A percentile compares a stretch with the other conserved stretches of the same genome.
Conservation (phyloP, 2,329 filamentous ascomycete genomes). For the Nectriaceae sp. region DNA sequence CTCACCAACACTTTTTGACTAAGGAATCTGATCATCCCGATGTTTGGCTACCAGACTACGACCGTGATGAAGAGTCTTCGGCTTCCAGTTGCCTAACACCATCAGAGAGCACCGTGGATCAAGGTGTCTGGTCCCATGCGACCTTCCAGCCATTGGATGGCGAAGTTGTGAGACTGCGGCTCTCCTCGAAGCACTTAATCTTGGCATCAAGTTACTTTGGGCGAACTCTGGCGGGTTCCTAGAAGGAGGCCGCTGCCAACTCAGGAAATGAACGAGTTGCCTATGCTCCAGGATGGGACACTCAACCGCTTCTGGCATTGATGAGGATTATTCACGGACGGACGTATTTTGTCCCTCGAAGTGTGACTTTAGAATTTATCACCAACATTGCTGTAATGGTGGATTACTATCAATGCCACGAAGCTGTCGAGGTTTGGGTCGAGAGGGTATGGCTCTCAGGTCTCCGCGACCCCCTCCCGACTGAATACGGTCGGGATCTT, state of each 20-base stretch:
- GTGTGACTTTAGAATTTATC: constrained; percentile 40
- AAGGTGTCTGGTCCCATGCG: too few relatives aligned
- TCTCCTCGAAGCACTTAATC: constrained; percentile 38
- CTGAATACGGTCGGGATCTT: neutral
- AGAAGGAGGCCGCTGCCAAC: neutral
- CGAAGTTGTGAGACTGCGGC: constrained; percentile 7
- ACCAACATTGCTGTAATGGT: constrained; percentile 45
- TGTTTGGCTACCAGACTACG: too few relatives aligned
- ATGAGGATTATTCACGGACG: constrained; percentile 47
- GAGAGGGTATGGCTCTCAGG: neutral
- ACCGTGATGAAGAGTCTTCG: too few relatives aligned
- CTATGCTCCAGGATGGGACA: constrained; percentile 27
- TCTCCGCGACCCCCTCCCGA: neutral
- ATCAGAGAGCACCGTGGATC: too few relatives aligned
- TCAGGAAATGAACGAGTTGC: neutral
- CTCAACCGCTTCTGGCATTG: constrained; percentile 40
- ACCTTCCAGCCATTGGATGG: too few relatives aligned
- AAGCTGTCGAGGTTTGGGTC: constrained; percentile 40
- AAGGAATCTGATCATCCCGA: neutral
- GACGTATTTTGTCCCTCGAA: constrained; percentile 38
- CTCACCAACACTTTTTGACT: neutral
- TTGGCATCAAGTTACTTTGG: constrained; percentile 30
- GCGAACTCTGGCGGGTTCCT: neutral
- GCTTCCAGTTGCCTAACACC: too few relatives aligned
- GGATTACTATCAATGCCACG: constrained; percentile 44